These are phyloP conservation scores for Lachancea quebecensis DNA, from an alignment of 805 yeast genomes.

Conservation along the genomic window DNA sequence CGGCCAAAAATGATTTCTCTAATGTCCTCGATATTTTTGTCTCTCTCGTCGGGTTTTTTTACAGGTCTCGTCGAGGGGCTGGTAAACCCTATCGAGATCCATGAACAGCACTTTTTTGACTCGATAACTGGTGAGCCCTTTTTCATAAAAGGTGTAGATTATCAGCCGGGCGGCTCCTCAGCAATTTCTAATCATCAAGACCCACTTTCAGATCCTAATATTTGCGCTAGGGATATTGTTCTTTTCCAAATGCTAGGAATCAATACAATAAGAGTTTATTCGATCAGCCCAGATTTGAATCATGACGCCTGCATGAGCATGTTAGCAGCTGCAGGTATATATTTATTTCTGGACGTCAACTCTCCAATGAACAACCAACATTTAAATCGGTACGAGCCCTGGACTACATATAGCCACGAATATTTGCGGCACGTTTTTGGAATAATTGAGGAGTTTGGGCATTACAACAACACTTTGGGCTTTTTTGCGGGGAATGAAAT, in stretches of 20 bases:
- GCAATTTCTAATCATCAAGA: conserved; percentile 53
- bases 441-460: conserved; percentile 73
- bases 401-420: conserved; percentile 70
- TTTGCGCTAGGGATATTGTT: conserved; percentile 75
- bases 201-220: conserved; percentile 65
- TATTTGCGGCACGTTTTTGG: conserved; percentile 72
- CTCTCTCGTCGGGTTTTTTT: not conserved
- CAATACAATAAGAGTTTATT: conserved; percentile 82
- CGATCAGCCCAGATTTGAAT: conserved; percentile 71
- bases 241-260: conserved; percentile 79
- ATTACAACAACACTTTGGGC: conserved; percentile 82
- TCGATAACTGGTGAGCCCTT: conserved; percentile 71
- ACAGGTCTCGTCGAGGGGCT: conserved; percentile 13
- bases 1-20: not conserved
- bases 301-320: conserved; percentile 90
- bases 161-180: conserved; percentile 94
- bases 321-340: conserved; percentile 89
- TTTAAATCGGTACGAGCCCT: conserved; percentile 85
- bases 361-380: conserved; percentile 76
- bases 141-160: conserved; percentile 80
- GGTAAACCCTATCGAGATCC: conserved; percentile 61
- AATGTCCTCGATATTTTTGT: not conserved
- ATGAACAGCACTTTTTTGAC: conserved; percentile 70
- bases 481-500: conserved; percentile 92
- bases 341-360: conserved; percentile 83